Conservation (phyloP, 148 eudicot genomes). For the Amaranthus hypochondriacus region DNA sequence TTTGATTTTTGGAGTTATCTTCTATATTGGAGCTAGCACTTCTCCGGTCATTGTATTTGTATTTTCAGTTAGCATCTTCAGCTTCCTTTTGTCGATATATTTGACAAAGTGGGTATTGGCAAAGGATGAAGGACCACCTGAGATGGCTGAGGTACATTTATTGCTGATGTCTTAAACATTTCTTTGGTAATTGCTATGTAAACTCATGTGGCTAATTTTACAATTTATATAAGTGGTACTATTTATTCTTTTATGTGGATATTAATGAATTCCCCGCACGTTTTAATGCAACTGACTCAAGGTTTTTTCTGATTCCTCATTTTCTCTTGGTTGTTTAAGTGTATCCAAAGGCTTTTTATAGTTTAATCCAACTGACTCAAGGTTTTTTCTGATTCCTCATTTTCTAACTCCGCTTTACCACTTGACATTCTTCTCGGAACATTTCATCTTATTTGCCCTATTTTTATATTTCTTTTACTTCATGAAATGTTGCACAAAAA, state of each 20-base stretch:
- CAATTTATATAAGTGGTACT: neutral
- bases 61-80: slow-evolving; percentile 73
- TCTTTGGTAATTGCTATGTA: neutral
- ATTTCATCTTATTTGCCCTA: too few relatives aligned
- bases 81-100: slow-evolving; percentile 72
- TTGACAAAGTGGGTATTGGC: slow-evolving; percentile 90
- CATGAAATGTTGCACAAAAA: too few relatives aligned
- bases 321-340: neutral
- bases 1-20: slow-evolving; percentile 64
- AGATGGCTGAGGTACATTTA: slow-evolving; percentile 78
- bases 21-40: slow-evolving; percentile 86
- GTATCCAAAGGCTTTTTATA: neutral
- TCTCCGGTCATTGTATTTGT: slow-evolving; percentile 91
- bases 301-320: neutral
- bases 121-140: slow-evolving; percentile 98
- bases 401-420: too few relatives aligned
- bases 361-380: neutral
- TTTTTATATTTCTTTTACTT: too few relatives aligned
- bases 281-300: neutral
- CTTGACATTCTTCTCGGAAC: too few relatives aligned
- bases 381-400: neutral
- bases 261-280: neutral
- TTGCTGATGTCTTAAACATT: slow-evolving; percentile 7
- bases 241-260: neutral
- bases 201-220: neutral